Evolutionary conservation across 2,329 filamentous ascomycete genomes (phyloP).

Genomic region (Periconia sp.): DNA sequence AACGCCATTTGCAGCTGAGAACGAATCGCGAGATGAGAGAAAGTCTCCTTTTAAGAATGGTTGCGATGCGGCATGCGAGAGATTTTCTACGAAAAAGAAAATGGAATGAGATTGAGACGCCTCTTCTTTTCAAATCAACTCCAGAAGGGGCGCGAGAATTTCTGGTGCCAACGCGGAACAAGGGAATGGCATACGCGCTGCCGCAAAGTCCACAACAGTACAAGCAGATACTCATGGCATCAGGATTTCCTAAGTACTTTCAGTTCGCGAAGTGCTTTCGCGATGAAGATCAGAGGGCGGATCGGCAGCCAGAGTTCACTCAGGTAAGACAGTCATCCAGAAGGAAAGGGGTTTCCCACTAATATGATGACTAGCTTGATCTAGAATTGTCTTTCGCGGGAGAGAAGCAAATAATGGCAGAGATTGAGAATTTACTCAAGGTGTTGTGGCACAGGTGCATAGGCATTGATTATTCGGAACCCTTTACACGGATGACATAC

Average conservation of each 20-base stretch:
- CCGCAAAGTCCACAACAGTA: conserved; percentile 98
- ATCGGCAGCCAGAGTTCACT: conserved; percentile 95
- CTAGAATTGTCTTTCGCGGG: conserved; percentile 89
- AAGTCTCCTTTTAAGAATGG: conserved; percentile 73
- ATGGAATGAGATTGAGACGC: conserved; percentile 87
- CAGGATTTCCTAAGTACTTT: conserved; percentile 81
- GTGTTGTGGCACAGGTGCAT: conserved; percentile 61
- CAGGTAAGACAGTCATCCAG: conserved; percentile 68
- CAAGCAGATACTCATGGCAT: conserved; percentile 96
- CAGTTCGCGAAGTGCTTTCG: conserved; percentile 95
- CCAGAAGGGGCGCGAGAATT: conserved; percentile 96
- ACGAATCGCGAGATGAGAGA: conserved; percentile 71
- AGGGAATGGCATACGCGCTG: conserved; percentile 82
- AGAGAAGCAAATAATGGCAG: conserved; percentile 71
- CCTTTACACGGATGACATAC: conserved; percentile 72
- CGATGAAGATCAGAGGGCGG: conserved; percentile 90
- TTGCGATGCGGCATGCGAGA: conserved; percentile 61
- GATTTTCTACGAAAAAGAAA: conserved; percentile 59
- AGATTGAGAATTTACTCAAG: conserved; percentile 61
- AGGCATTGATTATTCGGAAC: conserved; percentile 47
- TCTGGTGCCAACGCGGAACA: conserved; percentile 81
- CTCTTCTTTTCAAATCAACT: conserved; percentile 94
- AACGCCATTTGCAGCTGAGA: conserved; percentile 84
- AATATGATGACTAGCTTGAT: conserved; percentile 68
- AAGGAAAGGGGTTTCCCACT: conserved; percentile 9